These are phyloP conservation scores for Perilla frutescens DNA, from an alignment of 257 asterid genomes.

Conservation along the genomic window DNA sequence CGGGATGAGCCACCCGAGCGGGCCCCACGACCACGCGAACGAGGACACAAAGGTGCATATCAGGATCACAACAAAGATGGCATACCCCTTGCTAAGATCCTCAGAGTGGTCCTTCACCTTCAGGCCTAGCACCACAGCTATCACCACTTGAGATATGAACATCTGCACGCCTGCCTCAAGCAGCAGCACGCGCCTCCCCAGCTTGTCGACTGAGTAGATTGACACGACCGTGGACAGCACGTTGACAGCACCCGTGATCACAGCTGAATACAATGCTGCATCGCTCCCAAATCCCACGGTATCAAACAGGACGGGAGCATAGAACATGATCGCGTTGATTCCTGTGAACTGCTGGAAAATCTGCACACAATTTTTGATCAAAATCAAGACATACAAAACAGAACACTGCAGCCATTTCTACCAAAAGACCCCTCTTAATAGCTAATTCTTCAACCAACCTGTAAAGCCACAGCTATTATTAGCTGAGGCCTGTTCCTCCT, in stretches of 20 bases:
- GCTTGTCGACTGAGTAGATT: constrained; percentile 78
- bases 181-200: constrained; percentile 66
- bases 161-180: constrained; percentile 89
- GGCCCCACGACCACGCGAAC: constrained; percentile 98
- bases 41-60: constrained; percentile 76
- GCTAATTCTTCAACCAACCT: constrained; percentile 42
- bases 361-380: constrained; percentile 40
- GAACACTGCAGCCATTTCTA: too few species aligned
- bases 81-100: constrained; percentile 59
- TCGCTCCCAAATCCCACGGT: constrained; percentile 80
- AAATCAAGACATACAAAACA: neutral
- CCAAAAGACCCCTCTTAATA: too few species aligned
- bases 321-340: constrained; percentile 92
- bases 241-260: constrained; percentile 85
- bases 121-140: constrained; percentile 67
- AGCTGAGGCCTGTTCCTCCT: constrained; percentile 80
- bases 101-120: constrained; percentile 68
- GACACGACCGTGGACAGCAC: constrained; percentile 82
- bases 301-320: constrained; percentile 76
- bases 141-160: constrained; percentile 67
- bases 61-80: constrained; percentile 72
- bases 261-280: constrained; percentile 79
- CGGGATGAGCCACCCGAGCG: constrained; percentile 93
- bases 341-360: constrained; percentile 88
- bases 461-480: constrained; percentile 70